phyloP scores from a whole-genome alignment of 352 stramenopile species.

The Phytophthora foliorum region DNA sequence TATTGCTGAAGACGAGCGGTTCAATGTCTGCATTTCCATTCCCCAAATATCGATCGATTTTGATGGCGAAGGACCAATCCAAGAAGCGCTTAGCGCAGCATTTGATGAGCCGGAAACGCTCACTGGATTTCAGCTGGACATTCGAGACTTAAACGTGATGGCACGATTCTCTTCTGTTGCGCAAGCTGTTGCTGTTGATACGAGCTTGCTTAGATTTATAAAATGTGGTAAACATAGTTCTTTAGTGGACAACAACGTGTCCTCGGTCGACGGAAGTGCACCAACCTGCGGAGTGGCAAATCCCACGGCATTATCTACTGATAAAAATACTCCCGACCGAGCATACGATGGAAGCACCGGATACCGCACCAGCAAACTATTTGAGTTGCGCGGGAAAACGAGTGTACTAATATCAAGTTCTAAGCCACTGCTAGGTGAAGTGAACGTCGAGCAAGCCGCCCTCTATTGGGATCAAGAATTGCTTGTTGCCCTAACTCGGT shows the following conservation, averaged over 20 bases:
- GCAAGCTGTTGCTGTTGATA: slow-evolving; percentile 59
- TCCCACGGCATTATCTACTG: slow-evolving; percentile 12
- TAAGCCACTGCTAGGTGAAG: slow-evolving; percentile 59
- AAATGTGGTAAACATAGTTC: slow-evolving; percentile 45
- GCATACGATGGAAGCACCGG: slow-evolving; percentile 55
- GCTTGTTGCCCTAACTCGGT: slow-evolving; percentile 64
- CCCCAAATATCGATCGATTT: slow-evolving; percentile 74
- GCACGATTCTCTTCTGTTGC: slow-evolving; percentile 69
- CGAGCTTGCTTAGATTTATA: slow-evolving; percentile 51
- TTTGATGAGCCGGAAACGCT: slow-evolving; percentile 15
- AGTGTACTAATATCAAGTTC: slow-evolving; percentile 63
- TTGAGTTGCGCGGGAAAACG: slow-evolving; percentile 68
- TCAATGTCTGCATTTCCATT: slow-evolving; percentile 72
- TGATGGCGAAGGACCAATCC: slow-evolving; percentile 50
- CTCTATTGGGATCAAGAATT: slow-evolving; percentile 84
- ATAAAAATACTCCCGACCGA: slow-evolving; percentile 44
- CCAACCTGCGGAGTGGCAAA: slow-evolving; percentile 11
- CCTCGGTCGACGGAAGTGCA: slow-evolving; percentile 43
- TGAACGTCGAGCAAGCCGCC: slow-evolving; percentile 59
- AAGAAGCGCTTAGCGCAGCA: slow-evolving; percentile 18
- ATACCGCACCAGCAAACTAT: slow-evolving; percentile 54
- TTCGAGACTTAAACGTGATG: slow-evolving; percentile 67
- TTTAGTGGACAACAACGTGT: slow-evolving; percentile 37
- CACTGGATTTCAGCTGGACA: slow-evolving; percentile 73
- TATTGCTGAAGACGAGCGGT: slow-evolving; percentile 67